Base-by-base conservation (phyloP, 169 alveolate genomes). In the Plasmodium gonderi region DNA sequence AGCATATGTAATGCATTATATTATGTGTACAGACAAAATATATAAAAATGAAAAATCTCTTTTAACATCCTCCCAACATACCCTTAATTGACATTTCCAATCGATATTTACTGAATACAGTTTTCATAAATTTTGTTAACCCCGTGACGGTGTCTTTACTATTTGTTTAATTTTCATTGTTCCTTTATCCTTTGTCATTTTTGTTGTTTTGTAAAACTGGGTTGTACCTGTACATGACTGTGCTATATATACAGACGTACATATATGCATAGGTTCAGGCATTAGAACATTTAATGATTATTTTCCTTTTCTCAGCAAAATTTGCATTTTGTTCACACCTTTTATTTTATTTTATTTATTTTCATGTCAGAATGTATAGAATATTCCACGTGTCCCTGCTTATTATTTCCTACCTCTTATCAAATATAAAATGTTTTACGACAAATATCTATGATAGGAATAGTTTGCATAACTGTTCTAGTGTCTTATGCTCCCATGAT, bases 401-500 rank as follows among this genome's bases (percentile, higher is more conserved):
- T 36, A 76, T 76, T 42, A 67, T 44, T 83, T 14, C 42, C 49
- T 72, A 23, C 79, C 64, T 69, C 20, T 17, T 45, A 26, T 40
- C 65, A 67, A 29, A 45, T 40, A 51, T 83, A 83, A 69, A 74
- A 47, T 69, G 68, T 64, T 38, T 64, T 47, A 0, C 68, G 75
- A 47, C 75, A 11, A 11, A n/a, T 26, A 40, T 33, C 77, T 64
- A 44, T 14, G 26, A 47, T 17, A 65, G 45, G 36, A 47, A 36
- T 47, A 51, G 40, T 14, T 36, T 69, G 38, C 64, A 83, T 74
- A 72, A 74, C 47, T 83, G 92, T 83, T 83, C 85, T 60, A 83
- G 77, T 76, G 40, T 83, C 9, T 83, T 49, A 23, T 83, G 92
- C 2, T 83, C 92, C 5, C 23, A 83, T 76, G 83, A 83, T 36